Percentiles rank a stretch among this genome's conserved stretches.
These are phyloP conservation scores for Phaeosphaeria sp. DNA, from an alignment of 2,329 filamentous ascomycete species.

Conservation along the genomic window DNA sequence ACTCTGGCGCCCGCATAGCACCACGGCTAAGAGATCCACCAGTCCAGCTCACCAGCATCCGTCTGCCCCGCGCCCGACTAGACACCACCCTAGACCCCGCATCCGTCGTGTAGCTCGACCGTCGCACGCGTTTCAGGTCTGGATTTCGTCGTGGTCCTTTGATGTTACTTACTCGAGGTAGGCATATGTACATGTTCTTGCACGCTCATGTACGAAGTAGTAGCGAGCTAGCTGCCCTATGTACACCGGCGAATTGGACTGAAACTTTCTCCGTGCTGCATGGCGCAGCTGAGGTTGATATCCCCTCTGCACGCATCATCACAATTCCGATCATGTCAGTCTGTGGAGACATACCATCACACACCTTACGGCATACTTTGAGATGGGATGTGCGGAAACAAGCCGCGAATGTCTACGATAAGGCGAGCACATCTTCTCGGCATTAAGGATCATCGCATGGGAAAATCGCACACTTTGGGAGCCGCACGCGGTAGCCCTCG, in stretches of 20 bases:
- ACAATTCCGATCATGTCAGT: background rate
- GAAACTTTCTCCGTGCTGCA: background rate
- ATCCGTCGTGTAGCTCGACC: background rate
- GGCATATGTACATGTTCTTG: too few relatives aligned
- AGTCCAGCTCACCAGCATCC: background rate
- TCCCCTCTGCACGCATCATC: too few relatives aligned
- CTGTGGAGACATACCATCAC: too few relatives aligned
- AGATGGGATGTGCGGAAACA: too few relatives aligned
- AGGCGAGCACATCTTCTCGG: constrained; percentile 13
- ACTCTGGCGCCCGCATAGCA: background rate
- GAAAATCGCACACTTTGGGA: constrained; percentile 15
- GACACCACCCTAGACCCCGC: constrained; percentile 8
- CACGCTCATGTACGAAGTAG: too few relatives aligned
- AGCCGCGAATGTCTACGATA: constrained; percentile 29
- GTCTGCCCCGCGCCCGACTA: constrained; percentile 11
- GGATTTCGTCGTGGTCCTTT: too few relatives aligned
- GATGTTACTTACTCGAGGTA: too few relatives aligned
- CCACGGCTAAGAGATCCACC: background rate
- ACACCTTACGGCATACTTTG: too few relatives aligned
- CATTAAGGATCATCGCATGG: constrained; percentile 27
- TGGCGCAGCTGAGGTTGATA: too few relatives aligned
- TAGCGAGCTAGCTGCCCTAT: too few relatives aligned
- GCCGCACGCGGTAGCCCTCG: constrained; percentile 26
- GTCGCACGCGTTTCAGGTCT: background rate
- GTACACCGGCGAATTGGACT: background rate